Conservation (phyloP, 768 basidiomycete genomes). For the Mycena belliarum region DNA sequence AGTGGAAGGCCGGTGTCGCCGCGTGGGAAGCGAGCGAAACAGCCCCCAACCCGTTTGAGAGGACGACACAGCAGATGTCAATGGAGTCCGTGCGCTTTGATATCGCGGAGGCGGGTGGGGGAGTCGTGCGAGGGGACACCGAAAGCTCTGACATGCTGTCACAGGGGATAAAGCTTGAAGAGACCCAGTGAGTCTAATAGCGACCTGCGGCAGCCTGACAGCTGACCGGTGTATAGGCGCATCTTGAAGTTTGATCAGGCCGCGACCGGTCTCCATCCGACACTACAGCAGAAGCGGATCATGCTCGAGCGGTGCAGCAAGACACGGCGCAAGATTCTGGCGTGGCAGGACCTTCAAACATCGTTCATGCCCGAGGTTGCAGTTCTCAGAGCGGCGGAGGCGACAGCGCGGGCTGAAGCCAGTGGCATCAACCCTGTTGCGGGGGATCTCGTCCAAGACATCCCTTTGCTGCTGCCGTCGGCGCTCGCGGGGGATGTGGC, state of each 20-base stretch:
- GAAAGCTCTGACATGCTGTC: conserved; percentile 2
- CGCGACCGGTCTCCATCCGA: background rate
- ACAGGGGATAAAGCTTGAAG: background rate
- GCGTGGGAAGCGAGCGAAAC: no score
- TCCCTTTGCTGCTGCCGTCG: background rate
- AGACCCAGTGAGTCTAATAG: background rate
- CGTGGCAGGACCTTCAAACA: conserved; percentile 3
- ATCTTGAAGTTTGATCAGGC: conserved; percentile 1
- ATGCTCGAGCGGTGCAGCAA: conserved; percentile 12
- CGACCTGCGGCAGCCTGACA: no score
- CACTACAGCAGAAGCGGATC: background rate
- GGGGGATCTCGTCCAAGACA: conserved; percentile 3
- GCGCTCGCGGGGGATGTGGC: background rate
- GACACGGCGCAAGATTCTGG: background rate
- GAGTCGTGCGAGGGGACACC: background rate
- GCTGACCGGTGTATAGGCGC: background rate
- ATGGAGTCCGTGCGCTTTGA: background rate
- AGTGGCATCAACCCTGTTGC: background rate
- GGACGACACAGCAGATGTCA: background rate
- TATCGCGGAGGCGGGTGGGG: background rate
- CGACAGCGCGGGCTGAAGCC: background rate
- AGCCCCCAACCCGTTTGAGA: no score
- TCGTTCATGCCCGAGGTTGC: conserved; percentile 5
- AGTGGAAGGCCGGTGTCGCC: no score
- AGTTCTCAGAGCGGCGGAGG: background rate